Evolutionary conservation across 192 early-diverging fungal genomes (phyloP), one percentile per base, ranked within the genome.

Genomic region (Diversispora epigaea): DNA sequence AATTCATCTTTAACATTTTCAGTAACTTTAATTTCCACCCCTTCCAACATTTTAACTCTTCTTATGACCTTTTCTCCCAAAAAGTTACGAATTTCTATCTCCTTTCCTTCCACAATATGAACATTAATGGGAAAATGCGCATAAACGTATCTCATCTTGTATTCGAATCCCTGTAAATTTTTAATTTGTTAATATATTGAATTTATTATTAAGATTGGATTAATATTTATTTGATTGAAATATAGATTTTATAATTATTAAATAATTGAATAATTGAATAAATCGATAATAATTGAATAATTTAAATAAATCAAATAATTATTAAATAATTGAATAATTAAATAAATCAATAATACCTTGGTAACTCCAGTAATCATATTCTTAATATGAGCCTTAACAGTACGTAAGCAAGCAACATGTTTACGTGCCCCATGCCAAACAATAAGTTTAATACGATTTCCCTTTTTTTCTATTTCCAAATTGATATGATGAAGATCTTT

Each of bases 81-180:
- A 87, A 96, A 99, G 94, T 99, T 99, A 78, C 97, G 93, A 88
- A 99, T 94, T 88, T 99, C 96, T 62, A 97, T 90, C 12, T 84
- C 83, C 78, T 89, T 86, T 70, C 88, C 89, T 72, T 93, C 86
- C 73, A 85, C 80, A 74, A 97, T 91, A 82, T 93, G 94, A 78
- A 91, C 93, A 88, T 94, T 96, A 87, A 99, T 99, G 85, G 97
- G 97, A 87, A 99, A 99, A 91, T 99, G 97, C 71, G 97, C 97
- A 78, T 96, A 96, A 72, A 97, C 97, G 82, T 93, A 96, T 78
- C 96, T 94, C 92, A 99, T 94, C 91, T 96, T 97, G 91, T 99
- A 99, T 88, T 96, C 89, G 89, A 90, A 99, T 60, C 97, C 97
- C 86, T 86, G 40, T 19, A 54, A 32, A 45, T 43, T 47, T 17